Conservation (phyloP, 169 alveolate species). For the Hepatocystis sp. region DNA sequence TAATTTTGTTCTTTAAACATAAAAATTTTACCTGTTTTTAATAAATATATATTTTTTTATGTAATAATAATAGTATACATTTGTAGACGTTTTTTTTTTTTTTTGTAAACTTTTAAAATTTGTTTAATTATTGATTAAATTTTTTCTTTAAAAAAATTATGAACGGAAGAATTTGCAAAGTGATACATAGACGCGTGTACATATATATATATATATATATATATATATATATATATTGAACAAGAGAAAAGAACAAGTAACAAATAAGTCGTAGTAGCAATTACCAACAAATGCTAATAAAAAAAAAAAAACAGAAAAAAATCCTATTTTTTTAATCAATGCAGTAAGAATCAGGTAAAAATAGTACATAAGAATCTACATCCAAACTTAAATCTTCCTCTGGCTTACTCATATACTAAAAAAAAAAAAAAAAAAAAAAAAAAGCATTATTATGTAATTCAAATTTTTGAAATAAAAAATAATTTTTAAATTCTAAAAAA, state of each 20-base stretch:
- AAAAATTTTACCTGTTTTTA: no score
- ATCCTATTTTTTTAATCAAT: slow-evolving; percentile 27
- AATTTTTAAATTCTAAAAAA: not conserved
- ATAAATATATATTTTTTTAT: no score
- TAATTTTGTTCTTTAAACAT: no score
- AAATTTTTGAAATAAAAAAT: not conserved
- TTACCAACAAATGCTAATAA: not conserved
- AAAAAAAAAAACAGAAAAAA: slow-evolving; percentile 5
- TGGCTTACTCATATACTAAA: slow-evolving; percentile 14
- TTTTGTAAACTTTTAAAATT: no score
- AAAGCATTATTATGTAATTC: not conserved
- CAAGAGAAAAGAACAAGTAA: no score
- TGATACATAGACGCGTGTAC: not conserved
- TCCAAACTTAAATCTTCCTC: slow-evolving; percentile 21
- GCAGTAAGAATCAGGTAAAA: slow-evolving; percentile 65
- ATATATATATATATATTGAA: not conserved
- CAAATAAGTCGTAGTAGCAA: not conserved
- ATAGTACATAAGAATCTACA: slow-evolving; percentile 40
- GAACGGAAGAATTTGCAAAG: not conserved
- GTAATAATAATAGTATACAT: no score
- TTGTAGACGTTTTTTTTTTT: no score
- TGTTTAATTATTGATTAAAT: slow-evolving; percentile 6
- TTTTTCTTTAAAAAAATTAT: slow-evolving; percentile 1
- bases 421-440: slow-evolving; percentile 2
- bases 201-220: slow-evolving; percentile 7